A percentile compares a stretch with the other conserved stretches of the same genome.
Conservation (phyloP, 2,329 filamentous ascomycete genomes). For the Pezicula rhizophila region DNA sequence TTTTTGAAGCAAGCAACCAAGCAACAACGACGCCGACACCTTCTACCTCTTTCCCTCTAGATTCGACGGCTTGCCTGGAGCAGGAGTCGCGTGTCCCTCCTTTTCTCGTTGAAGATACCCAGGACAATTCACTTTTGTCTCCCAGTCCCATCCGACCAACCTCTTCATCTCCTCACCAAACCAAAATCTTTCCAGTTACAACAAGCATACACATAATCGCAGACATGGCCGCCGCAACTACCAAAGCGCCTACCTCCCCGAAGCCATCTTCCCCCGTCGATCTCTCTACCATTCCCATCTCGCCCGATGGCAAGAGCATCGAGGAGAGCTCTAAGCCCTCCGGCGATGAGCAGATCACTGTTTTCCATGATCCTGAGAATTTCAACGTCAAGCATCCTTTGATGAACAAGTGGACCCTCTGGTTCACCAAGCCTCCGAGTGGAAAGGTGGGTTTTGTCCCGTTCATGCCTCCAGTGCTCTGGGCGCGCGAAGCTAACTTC, state of each 20-base stretch:
- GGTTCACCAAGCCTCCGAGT: conserved; percentile 97
- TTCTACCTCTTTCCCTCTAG: neutral
- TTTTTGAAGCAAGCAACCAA: neutral
- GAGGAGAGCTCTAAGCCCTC: conserved; percentile 37
- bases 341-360: conserved; percentile 67
- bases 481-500: conserved; percentile 16
- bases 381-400: conserved; percentile 99
- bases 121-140: conserved; percentile 4
- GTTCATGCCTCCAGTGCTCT: conserved; percentile 2
- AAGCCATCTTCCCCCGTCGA: conserved; percentile 49
- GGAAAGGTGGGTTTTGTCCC: conserved; percentile 62
- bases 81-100: conserved; percentile 18
- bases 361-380: conserved; percentile 97
- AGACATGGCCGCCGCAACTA: conserved; percentile 22
- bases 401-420: conserved; percentile 96
- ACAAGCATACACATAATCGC: conserved; percentile 1
- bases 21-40: neutral
- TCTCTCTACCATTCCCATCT: conserved; percentile 62
- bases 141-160: conserved; percentile 1
- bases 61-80: conserved; percentile 22
- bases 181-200: neutral
- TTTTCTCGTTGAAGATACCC: neutral
- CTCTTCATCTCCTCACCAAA: neutral
- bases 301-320: conserved; percentile 51
- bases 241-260: conserved; percentile 12